phyloP scores from a whole-genome alignment of 2,329 filamentous ascomycete genomes.

The Paracorniculantispora psalliotae region DNA sequence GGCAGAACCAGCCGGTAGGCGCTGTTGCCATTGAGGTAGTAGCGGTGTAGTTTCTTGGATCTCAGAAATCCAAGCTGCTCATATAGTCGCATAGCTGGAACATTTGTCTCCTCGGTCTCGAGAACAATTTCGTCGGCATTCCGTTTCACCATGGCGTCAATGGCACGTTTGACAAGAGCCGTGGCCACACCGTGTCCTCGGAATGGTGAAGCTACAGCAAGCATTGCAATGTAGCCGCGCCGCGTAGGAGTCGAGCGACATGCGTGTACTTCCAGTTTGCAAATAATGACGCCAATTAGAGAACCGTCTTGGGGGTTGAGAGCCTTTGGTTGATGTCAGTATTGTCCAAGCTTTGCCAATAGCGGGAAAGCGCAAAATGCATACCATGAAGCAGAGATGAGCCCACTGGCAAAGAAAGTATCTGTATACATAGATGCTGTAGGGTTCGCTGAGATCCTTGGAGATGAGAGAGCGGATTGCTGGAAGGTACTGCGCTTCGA shows the following conservation, averaged over 20 bases:
- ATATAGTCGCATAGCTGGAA: conserved; percentile 84
- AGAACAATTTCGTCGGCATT: conserved; percentile 91
- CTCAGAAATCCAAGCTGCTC: conserved; percentile 87
- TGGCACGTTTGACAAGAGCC: conserved; percentile 79
- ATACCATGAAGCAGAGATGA: conserved; percentile 91
- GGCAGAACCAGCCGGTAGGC: conserved; percentile 85
- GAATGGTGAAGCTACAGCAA: conserved; percentile 78
- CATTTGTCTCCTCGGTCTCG: conserved; percentile 92
- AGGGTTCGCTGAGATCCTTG: conserved; percentile 93
- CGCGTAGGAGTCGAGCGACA: conserved; percentile 69
- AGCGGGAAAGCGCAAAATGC: conserved; percentile 13
- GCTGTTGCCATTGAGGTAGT: conserved; percentile 94
- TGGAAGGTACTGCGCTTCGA: conserved; percentile 65
- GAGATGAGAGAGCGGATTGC: conserved; percentile 90
- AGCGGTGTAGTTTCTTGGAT: conserved; percentile 88
- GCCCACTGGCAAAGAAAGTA: conserved; percentile 99
- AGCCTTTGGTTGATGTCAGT: conserved; percentile 37
- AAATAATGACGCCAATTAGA: conserved; percentile 87
- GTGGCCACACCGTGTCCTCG: conserved; percentile 86
- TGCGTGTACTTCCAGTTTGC: conserved; percentile 86
- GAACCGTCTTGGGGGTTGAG: conserved; percentile 54
- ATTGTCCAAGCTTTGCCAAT: conserved; percentile 10
- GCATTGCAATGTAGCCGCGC: conserved; percentile 96
- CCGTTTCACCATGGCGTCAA: conserved; percentile 81
- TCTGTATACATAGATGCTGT: conserved; percentile 98